A percentile compares a stretch with the other conserved stretches of the same genome.
phyloP scores from a whole-genome alignment of 208 protist species.

The Acanthamoeba healyi region DNA sequence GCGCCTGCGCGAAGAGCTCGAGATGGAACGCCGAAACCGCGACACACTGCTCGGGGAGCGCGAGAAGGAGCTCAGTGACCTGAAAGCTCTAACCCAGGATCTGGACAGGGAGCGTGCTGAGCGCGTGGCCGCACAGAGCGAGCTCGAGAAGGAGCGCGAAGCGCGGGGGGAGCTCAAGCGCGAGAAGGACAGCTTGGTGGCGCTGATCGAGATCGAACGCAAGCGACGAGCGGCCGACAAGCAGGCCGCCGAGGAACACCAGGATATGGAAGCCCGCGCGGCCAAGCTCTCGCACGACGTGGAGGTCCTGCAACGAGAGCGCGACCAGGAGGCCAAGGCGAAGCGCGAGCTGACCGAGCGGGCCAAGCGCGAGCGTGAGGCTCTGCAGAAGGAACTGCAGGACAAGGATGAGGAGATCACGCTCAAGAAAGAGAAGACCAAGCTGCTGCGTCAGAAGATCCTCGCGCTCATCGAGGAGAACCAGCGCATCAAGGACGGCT shows the following conservation, averaged over 20 bases:
- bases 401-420: not conserved
- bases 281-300: not conserved
- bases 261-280: not conserved
- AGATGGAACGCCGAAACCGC: not conserved
- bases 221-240: not conserved
- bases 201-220: conserved; percentile 28
- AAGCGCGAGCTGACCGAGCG: not conserved
- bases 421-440: conserved; percentile 58
- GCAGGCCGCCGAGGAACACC: not conserved
- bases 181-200: conserved; percentile 16
- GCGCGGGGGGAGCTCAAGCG: not conserved
- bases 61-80: not conserved
- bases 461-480: conserved; percentile 16
- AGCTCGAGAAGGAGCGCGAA: conserved; percentile 13
- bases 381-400: not conserved
- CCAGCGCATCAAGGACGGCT: conserved; percentile 41
- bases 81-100: not conserved
- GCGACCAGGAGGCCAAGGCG: not conserved
- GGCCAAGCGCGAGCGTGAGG: conserved; percentile 14
- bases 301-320: not conserved
- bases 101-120: not conserved
- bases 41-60: not conserved
- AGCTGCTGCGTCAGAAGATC: not conserved
- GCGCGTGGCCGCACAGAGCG: not conserved
- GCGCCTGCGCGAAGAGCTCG: not conserved